Conservation (phyloP, 345 rosid genomes). For the Salix koriyanagi region DNA sequence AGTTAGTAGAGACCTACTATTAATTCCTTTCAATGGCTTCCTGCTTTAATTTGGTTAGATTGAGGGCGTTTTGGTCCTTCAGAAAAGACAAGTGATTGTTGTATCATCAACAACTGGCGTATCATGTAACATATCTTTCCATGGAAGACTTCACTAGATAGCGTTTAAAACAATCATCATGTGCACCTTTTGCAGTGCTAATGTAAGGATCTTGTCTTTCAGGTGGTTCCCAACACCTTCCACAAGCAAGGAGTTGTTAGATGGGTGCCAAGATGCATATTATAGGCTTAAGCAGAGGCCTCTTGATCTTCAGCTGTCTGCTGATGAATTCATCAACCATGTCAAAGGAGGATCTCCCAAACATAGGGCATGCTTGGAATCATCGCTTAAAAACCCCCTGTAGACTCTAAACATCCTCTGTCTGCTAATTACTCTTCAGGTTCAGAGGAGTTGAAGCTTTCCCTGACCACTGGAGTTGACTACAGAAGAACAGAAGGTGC, state of each 20-base stretch:
- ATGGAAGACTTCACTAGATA: conserved; percentile 4
- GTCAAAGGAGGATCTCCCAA: conserved; percentile 15
- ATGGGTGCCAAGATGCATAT: conserved; percentile 6
- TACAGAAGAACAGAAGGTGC: conserved; percentile 12
- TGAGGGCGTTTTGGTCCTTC: not conserved
- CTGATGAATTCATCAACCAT: conserved; percentile 24
- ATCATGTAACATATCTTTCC: not conserved
- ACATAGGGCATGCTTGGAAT: conserved; percentile 11
- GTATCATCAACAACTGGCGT: not conserved
- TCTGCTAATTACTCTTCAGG: conserved; percentile 2
- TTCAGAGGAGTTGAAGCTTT: conserved; percentile 36
- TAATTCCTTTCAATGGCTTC: not conserved
- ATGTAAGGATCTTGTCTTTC: conserved; percentile 18
- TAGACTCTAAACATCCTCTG: not conserved
- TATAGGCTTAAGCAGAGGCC: conserved; percentile 21
- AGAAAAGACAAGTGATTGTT: not conserved
- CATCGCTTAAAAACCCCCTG: not conserved
- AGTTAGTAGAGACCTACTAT: not conserved
- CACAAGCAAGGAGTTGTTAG: conserved; percentile 11
- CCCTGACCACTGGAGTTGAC: conserved; percentile 29
- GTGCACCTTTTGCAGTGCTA: not conserved
- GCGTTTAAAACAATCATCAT: not conserved
- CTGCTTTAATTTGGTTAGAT: not conserved
- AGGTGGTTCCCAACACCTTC: conserved; percentile 18
- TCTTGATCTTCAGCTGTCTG: conserved; percentile 29